Base-by-base conservation (phyloP, 371 early-diverging fungal species). In the Aphelidium insulamus region DNA sequence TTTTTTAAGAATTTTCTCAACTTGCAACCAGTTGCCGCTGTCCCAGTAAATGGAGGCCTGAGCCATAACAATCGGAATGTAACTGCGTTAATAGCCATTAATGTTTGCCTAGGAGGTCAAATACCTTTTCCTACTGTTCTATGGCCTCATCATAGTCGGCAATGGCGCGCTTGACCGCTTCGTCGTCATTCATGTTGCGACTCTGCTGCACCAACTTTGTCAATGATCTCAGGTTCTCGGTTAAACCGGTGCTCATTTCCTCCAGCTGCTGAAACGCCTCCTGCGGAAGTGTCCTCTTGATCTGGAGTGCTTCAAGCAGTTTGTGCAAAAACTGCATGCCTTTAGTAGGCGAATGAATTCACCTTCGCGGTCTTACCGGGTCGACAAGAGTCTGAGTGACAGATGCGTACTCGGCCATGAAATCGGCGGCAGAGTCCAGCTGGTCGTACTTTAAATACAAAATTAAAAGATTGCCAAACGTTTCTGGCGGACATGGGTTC, bases 21-120 rank as follows among this genome's bases (percentile, higher is more conserved):
- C 62, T 43, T 46, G 52, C 24, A 32, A 26, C 32, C 59, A 62
- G 37, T 61, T 57, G 21, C 50, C 55, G 40, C 49, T 38, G 29
- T 65, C 62, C 65, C 65, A 65, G 44, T 57, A 62, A 17, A 65
- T 57, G 27, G 49, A 51, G n/a, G 65, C 60, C 34, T 62, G 60
- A 5, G 57, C 54, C 65, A 65, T 65, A 9, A 65, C 34, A 18
- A 59, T 46, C 1, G 65, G 59, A 22, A 65, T 56, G 42, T 59
- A 61, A 31, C 60, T 59, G 20, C 11, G 0, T 2, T 10, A 20
- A 37, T 17, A 9, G 8, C 7, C 9, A 28, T 19, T 15, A n/a
- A 16, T 24, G 8, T 39, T 26, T 10, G 2, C n/a, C n/a, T n/a
- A n/a, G n/a, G n/a, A n/a, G n/a, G n/a, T n/a, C n/a, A 19, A 18